Conservation (phyloP, 2,329 filamentous ascomycete species). For the Microsporum audouinii region DNA sequence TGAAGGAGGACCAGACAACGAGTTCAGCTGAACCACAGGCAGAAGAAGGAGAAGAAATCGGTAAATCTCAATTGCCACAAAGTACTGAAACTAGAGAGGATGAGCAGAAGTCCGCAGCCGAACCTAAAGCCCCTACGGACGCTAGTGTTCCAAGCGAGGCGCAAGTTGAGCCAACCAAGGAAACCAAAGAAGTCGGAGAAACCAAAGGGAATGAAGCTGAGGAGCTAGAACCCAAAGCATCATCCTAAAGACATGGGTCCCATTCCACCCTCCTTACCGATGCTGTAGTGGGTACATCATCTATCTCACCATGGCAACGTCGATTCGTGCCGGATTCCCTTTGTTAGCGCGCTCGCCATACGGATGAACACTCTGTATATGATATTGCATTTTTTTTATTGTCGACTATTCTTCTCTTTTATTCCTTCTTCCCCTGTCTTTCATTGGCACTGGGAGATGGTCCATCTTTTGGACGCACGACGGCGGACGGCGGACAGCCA, state of each 20-base stretch:
- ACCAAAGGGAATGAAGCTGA: background rate
- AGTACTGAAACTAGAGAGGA: background rate
- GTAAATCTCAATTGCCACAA: background rate
- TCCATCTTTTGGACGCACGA: too few species aligned
- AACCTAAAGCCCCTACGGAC: background rate
- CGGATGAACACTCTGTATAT: background rate
- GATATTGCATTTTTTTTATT: background rate
- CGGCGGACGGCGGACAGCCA: background rate
- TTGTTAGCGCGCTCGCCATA: background rate
- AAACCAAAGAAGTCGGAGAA: background rate
- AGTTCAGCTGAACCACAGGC: background rate
- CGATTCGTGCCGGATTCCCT: background rate
- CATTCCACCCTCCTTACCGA: background rate
- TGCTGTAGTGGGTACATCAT: background rate
- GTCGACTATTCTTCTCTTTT: background rate
- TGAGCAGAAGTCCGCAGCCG: background rate
- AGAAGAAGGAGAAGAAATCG: background rate
- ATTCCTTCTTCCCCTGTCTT: background rate
- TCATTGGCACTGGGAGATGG: background rate
- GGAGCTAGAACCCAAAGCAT: background rate
- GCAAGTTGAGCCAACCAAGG: background rate
- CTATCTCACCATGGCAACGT: background rate
- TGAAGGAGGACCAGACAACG: background rate
- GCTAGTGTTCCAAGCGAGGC: background rate
- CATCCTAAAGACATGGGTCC: background rate